These are phyloP conservation scores for Porcisia hertigi DNA, from an alignment of 208 protist genomes.

Conservation along the genomic window DNA sequence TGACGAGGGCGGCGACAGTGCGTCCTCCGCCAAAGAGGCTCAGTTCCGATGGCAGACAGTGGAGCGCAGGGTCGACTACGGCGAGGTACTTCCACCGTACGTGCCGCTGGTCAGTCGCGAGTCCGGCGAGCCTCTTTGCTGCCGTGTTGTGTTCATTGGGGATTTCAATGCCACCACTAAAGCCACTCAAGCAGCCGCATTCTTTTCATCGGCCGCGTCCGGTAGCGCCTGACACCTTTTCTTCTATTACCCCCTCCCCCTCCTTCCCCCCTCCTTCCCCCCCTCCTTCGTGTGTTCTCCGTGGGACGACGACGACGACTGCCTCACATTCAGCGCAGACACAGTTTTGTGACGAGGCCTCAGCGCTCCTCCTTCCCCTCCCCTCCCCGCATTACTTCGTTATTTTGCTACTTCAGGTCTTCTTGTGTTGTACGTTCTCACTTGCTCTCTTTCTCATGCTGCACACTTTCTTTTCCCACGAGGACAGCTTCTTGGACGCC, in stretches of 20 bases:
- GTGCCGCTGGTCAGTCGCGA: constrained; percentile 20
- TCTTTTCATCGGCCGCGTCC: constrained; percentile 21
- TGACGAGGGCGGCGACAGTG: constrained; percentile 22
- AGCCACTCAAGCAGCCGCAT: constrained; percentile 4
- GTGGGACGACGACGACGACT: background rate
- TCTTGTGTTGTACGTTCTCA: background rate
- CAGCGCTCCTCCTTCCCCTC: background rate
- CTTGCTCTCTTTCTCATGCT: background rate
- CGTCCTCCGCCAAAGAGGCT: background rate
- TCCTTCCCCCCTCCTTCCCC: too few species aligned
- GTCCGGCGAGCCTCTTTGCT: constrained; percentile 3
- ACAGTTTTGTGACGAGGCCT: background rate
- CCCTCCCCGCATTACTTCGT: background rate
- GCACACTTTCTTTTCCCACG: background rate
- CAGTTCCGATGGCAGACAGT: constrained; percentile 58
- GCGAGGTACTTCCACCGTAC: constrained; percentile 38
- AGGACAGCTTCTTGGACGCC: constrained; percentile 20
- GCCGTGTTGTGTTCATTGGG: constrained; percentile 44
- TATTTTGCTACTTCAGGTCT: background rate
- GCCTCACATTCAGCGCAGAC: background rate
- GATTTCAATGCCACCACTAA: constrained; percentile 24
- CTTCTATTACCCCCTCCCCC: too few species aligned
- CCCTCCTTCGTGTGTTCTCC: background rate
- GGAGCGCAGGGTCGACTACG: constrained; percentile 37
- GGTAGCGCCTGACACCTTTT: background rate